Evolutionary conservation across 306 rosid genomes (phyloP), one percentile per base, ranked within the genome.

Genomic region (Chamaecrista fasciculata): DNA sequence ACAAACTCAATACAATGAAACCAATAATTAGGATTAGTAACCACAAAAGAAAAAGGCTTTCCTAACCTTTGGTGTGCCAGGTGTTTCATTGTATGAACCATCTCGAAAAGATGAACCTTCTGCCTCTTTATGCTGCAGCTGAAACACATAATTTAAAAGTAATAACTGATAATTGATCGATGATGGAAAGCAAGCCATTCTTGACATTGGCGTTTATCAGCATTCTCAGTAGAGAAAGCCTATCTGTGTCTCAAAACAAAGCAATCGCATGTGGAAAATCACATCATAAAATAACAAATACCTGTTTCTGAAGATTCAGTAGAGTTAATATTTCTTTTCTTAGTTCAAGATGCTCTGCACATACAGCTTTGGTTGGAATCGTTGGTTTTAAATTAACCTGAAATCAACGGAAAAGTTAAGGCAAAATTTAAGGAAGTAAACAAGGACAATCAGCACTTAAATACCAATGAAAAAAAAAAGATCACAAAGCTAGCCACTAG

Each of bases 231-330:
- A n/a, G n/a, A n/a, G n/a, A n/a, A n/a, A n/a, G n/a, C n/a, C n/a
- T n/a, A n/a, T n/a, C n/a, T n/a, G n/a, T n/a, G n/a, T n/a, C n/a
- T n/a, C n/a, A n/a, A n/a, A n/a, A n/a, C n/a, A 43, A 66, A 61
- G 42, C n/a, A 37, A 59, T 53, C 12, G 55, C 19, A 20, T 3
- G 4, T 12, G 40, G 68, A 16, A 18, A 59, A 34, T 59, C 14
- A 3, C 40, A 8, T 26, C 25, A 29, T 0, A n/a, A n/a, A n/a
- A n/a, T n/a, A n/a, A n/a, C n/a, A 34, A 59, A 51, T 78, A 91
- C 99, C 99, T 95, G 96, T 79, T 91, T 95, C 83, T 95, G 99
- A 68, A 95, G 97, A 87, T 95, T 95, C 80, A 95, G 79, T 47
- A 90, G 85, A 16, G 97, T 91, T 77, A 95, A 70, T 81, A 95